These are phyloP conservation scores for Epichloe amarillans DNA, from an alignment of 2,329 filamentous ascomycete genomes.

Conservation along the genomic window DNA sequence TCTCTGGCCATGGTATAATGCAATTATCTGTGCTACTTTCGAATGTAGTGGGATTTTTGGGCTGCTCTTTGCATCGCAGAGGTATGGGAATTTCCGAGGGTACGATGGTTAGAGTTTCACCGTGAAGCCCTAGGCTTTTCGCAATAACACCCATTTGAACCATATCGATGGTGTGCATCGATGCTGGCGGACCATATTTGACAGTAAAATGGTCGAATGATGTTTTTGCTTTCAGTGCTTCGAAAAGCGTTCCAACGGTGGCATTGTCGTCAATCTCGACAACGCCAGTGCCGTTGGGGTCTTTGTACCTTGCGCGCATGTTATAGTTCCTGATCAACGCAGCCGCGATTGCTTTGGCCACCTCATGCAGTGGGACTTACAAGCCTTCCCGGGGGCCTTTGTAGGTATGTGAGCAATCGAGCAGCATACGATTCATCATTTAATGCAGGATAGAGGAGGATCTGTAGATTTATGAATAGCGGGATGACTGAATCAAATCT, in stretches of 20 bases:
- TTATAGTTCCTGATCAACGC: not conserved
- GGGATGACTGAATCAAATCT: no score
- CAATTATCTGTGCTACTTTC: conserved; percentile 17
- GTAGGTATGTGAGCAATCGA: no score
- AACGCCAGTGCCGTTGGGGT: conserved; percentile 58
- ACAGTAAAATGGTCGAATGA: conserved; percentile 55
- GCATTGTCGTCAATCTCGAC: conserved; percentile 56
- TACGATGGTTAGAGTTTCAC: conserved; percentile 38
- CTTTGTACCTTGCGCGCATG: conserved; percentile 66
- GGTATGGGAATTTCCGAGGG: conserved; percentile 6
- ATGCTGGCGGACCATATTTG: conserved; percentile 68
- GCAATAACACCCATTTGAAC: conserved; percentile 34
- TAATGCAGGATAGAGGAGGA: no score
- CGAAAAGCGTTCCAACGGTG: conserved; percentile 47
- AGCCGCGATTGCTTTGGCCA: no score
- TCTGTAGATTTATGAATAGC: no score
- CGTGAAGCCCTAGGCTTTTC: conserved; percentile 34
- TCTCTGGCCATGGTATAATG: conserved; percentile 34
- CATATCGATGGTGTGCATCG: conserved; percentile 52
- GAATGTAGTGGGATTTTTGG: no score
- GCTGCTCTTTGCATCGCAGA: not conserved
- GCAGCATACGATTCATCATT: no score
- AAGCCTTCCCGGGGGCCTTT: no score
- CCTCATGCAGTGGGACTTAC: no score
- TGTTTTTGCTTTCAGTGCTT: conserved; percentile 49